Base-by-base conservation (phyloP, 169 alveolate genomes). In the Fabrea salina region DNA sequence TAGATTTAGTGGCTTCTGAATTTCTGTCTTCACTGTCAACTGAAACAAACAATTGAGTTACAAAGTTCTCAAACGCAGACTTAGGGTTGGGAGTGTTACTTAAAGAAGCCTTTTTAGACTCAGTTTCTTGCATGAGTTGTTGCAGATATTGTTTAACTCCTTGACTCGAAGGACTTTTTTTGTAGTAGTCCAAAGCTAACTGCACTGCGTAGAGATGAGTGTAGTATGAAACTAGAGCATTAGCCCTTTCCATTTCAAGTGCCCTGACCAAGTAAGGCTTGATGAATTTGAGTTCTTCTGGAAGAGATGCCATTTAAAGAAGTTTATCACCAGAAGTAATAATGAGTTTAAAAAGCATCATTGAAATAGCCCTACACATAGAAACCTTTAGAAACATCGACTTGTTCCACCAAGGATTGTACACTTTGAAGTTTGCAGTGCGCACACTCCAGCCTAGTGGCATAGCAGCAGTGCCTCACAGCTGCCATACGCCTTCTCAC, bases 331-430 rank as follows among this genome's bases (percentile, higher is more conserved):
- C 16, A 44, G 16, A 44, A 44, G n/a, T n/a, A n/a, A n/a, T n/a
- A n/a, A 90, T 90, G 96, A 87, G 95, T 6, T 74, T 92, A 43
- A 85, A 91, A 85, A 88, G 91, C 25, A 70, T 92, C 16, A 59
- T 87, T 61, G 96, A 92, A 49, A 47, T 86, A 27, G 89, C 88
- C 33, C 57, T 88, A 3, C 93, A 91, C 77, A 76, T 83, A 35
- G 89, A 91, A 39, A 86, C 90, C 22, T 91, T 88, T 75, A 83
- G 92, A 79, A 91, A 91, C 72, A 83, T 91, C n/a, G 95, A 91
- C 68, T 84, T 91, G 13, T 82, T 86, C 47, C 86, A 91, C 49
- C 86, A 88, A 71, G 96, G 96, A 0, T 68, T 91, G 6, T 91
- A 91, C 71, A 87, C 78, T 84, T 66, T 91, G 37, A 84, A 84